A percentile compares a stretch with the other conserved stretches of the same genome.
Evolutionary conservation across 306 rosid genomes (phyloP).

Genomic region (Luffa acutangula): DNA sequence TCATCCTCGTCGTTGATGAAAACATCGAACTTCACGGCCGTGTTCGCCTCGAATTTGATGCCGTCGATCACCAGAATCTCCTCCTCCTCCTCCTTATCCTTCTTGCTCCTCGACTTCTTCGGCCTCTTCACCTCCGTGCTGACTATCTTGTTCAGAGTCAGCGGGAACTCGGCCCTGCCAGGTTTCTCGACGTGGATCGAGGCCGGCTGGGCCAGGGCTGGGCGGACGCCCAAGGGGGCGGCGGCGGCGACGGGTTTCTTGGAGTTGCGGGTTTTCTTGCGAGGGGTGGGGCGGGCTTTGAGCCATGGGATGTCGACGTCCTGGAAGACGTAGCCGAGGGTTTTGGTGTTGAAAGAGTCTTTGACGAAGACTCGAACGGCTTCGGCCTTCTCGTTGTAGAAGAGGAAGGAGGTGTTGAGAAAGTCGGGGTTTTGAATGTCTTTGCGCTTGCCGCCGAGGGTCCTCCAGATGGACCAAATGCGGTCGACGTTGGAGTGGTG

Average conservation of each 20-base stretch:
- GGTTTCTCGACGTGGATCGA: neutral
- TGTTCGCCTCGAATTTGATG: slow-evolving; percentile 39
- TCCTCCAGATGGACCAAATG: slow-evolving; percentile 69
- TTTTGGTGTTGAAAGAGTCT: slow-evolving; percentile 43
- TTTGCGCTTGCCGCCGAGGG: slow-evolving; percentile 31
- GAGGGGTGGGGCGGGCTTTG: slow-evolving; percentile 34
- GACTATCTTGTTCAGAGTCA: slow-evolving; percentile 24
- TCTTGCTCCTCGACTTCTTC: slow-evolving; percentile 25
- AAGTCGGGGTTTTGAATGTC: slow-evolving; percentile 41
- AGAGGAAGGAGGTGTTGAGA: slow-evolving; percentile 54
- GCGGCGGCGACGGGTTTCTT: neutral
- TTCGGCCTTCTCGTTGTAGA: slow-evolving; percentile 61
- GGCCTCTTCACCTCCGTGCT: slow-evolving; percentile 43
- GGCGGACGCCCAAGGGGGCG: neutral
- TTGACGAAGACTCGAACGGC: slow-evolving; percentile 44
- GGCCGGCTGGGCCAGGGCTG: neutral
- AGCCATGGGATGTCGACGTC: slow-evolving; percentile 60
- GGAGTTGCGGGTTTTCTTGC: neutral
- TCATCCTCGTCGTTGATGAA: slow-evolving; percentile 65
- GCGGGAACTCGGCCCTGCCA: slow-evolving; percentile 19
- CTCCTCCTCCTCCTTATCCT: slow-evolving; percentile 29
- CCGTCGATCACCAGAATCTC: slow-evolving; percentile 33
- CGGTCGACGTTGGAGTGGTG: slow-evolving; percentile 70
- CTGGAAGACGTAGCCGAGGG: slow-evolving; percentile 49
- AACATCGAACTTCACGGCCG: slow-evolving; percentile 57